phyloP scores from a whole-genome alignment of 768 basidiomycete genomes.

The Leccinum disarticulatum region DNA sequence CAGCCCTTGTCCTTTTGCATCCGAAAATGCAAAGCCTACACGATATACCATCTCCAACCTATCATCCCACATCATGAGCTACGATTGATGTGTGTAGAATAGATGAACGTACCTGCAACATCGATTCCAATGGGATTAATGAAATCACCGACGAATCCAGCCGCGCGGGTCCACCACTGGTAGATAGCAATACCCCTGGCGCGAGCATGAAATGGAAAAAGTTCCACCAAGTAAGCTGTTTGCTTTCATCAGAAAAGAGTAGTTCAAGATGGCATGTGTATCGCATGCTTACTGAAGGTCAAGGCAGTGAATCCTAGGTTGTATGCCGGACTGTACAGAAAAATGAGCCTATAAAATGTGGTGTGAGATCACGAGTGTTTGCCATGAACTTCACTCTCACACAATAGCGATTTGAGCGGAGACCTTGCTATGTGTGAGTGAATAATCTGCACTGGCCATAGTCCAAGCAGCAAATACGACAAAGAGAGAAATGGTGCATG shows the following conservation, averaged over 20 bases:
- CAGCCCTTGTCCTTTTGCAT: not conserved
- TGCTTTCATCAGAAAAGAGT: not conserved
- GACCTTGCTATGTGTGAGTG: slow-evolving; percentile 1
- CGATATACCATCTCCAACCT: not conserved
- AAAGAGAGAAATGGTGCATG: slow-evolving; percentile 10
- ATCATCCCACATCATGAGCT: not conserved
- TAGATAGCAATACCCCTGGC: slow-evolving; percentile 51
- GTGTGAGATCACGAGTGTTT: not conserved
- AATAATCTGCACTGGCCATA: slow-evolving; percentile 14
- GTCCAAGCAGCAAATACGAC: slow-evolving; percentile 21
- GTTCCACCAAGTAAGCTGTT: slow-evolving; percentile 58
- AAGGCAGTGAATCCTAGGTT: slow-evolving; percentile 7
- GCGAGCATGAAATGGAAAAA: slow-evolving; percentile 62
- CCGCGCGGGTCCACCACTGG: slow-evolving; percentile 53
- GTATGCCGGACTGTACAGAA: not conserved
- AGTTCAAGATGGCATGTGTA: too few relatives aligned
- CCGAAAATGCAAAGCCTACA: not conserved
- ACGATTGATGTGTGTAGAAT: not conserved
- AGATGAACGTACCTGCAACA: not conserved
- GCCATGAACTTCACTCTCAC: slow-evolving; percentile 3
- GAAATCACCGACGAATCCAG: slow-evolving; percentile 1
- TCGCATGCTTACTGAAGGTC: slow-evolving; percentile 3
- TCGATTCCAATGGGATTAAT: slow-evolving; percentile 14
- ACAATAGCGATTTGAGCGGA: slow-evolving; percentile 10
- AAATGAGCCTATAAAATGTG: slow-evolving; percentile 7